Evolutionary conservation across 768 basidiomycete genomes (phyloP).

Genomic region (Mycena haematopus): DNA sequence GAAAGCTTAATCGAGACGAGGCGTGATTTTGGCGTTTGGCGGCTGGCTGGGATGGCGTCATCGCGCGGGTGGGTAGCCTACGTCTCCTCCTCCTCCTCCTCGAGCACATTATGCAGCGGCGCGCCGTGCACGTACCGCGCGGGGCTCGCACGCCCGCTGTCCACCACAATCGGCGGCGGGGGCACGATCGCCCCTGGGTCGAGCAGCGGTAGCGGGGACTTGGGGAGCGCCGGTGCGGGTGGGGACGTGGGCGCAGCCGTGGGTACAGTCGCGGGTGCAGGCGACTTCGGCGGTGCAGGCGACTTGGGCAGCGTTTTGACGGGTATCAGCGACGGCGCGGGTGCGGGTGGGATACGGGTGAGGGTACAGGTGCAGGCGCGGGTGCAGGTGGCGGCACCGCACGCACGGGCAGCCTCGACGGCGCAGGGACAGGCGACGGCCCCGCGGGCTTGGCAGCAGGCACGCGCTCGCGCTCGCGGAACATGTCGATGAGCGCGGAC

Average conservation of each 20-base stretch:
- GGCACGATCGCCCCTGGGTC: constrained; percentile 41
- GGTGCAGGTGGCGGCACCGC: neutral
- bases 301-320: constrained; percentile 35
- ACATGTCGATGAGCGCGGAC: constrained; percentile 85
- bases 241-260: too few species aligned
- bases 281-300: constrained; percentile 30
- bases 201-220: constrained; percentile 34
- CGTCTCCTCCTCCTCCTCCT: constrained; percentile 77
- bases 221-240: constrained; percentile 31
- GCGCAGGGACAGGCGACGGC: constrained; percentile 32
- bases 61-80: neutral
- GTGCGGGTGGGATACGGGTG: neutral
- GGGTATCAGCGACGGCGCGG: constrained; percentile 10
- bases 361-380: neutral
- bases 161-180: constrained; percentile 46
- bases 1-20: constrained; percentile 3
- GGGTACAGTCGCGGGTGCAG: constrained; percentile 24
- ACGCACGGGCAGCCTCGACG: constrained; percentile 51
- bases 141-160: constrained; percentile 66
- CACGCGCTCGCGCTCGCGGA: constrained; percentile 70
- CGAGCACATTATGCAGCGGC: constrained; percentile 84
- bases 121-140: constrained; percentile 83
- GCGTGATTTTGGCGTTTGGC: constrained; percentile 9
- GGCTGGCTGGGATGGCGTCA: neutral
- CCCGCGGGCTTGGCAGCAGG: constrained; percentile 38